Evolutionary conservation across 495 filamentous ascomycete genomes (phyloP), one percentile per base, ranked within the genome.

Genomic region (Xylaria bambusicola): DNA sequence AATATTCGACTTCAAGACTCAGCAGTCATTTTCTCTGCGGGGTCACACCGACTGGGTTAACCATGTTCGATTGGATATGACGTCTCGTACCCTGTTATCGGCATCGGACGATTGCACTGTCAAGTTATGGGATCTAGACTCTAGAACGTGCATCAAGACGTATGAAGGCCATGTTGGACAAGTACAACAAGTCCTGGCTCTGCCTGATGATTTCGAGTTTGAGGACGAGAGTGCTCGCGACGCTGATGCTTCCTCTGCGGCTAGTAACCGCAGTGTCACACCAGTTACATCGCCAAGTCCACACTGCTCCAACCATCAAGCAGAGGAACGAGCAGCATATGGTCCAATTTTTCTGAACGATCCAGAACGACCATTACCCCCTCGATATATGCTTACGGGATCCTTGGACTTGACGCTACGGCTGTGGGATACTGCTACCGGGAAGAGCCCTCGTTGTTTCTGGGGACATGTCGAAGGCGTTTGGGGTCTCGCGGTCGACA

Each of bases 401-500:
- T 90, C 89, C 5, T 82, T 99, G 20, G 94, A 99, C 69, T 85
- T 84, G 40, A 97, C 91, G 6, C 91, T 99, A 60, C 88, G 94
- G 12, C 81, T 98, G 27, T 99, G 94, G 94, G 91, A 98, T 70
- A 87, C 92, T 8, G 83, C 83, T 41, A 91, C 86, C 6, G 92
- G 89, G 45, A 78, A 81, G 62, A 96, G 91, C 66, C 76, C 96
- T 9, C 90, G 90, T 52, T 97, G 91, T 3, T 93, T 96, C 75
- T 99, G 98, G 60, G 94, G 94, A 0, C 94, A 99, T 63, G 78
- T 99, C 21, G 94, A 98, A 71, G 94, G 94, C 23, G 87, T 99
- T 21, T 99, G 94, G 94, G 88, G 90, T 9, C 81, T 99, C 5
- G 93, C 90, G 1, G 95, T 90, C 1, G 95, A 99, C 70, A 92